Evolutionary conservation across 2,329 filamentous ascomycete species (phyloP).

Genomic region (Monosporascus cannonballus): DNA sequence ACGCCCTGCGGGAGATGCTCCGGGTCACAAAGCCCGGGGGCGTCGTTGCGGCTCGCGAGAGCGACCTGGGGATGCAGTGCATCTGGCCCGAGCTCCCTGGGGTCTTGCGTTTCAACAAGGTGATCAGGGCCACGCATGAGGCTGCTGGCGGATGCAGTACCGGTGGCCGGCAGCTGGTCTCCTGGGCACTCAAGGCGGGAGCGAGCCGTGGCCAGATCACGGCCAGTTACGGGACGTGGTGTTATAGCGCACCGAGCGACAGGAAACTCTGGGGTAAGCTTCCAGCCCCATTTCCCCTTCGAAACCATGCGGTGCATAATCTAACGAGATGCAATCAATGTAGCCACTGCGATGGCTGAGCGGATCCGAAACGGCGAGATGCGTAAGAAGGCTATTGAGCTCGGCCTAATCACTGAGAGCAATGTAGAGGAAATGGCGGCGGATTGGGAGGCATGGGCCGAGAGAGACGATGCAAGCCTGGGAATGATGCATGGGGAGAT

Average conservation of each 20-base stretch:
- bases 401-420: slow-evolving; percentile 10
- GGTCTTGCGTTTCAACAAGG: slow-evolving; percentile 19
- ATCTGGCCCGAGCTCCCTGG: slow-evolving; percentile 23
- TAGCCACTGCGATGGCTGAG: slow-evolving; percentile 16
- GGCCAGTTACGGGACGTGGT: slow-evolving; percentile 13
- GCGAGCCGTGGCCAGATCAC: slow-evolving; percentile 5
- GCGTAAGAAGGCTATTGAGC: slow-evolving; percentile 12
- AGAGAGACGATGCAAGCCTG: slow-evolving; percentile 17
- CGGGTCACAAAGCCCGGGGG: slow-evolving; percentile 48
- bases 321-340: background rate
- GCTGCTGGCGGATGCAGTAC: slow-evolving; percentile 14
- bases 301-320: too few species aligned
- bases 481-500: slow-evolving; percentile 20
- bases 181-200: slow-evolving; percentile 23
- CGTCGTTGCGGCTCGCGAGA: slow-evolving; percentile 31
- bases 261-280: slow-evolving; percentile 17
- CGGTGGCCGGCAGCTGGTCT: slow-evolving; percentile 20
- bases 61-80: slow-evolving; percentile 8
- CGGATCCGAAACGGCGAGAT: slow-evolving; percentile 14
- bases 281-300: background rate
- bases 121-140: slow-evolving; percentile 10
- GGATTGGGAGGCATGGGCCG: slow-evolving; percentile 19
- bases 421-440: slow-evolving; percentile 20
- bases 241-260: slow-evolving; percentile 11
- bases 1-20: slow-evolving; percentile 46